Evolutionary conservation across 805 yeast genomes (phyloP).

Genomic region (Saccharomycopsis babjevae): DNA sequence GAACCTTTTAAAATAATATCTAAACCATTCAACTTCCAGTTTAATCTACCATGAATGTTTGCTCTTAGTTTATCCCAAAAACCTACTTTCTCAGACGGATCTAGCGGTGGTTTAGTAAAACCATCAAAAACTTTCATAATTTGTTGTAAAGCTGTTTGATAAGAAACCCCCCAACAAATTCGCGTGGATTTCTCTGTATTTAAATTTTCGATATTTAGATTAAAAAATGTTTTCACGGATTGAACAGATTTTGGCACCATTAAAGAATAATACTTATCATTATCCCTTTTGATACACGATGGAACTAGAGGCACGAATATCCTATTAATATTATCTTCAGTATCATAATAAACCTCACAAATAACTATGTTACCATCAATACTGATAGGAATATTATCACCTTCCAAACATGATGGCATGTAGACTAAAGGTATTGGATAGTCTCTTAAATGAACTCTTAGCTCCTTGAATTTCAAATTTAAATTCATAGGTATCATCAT

Average conservation of each 20-base stretch:
- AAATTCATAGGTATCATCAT: conserved; percentile 55
- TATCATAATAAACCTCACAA: conserved; percentile 49
- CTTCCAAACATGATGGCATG: conserved; percentile 14
- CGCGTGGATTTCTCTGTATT: conserved; percentile 49
- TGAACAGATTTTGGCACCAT: conserved; percentile 68
- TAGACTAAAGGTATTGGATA: conserved; percentile 77
- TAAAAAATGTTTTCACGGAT: conserved; percentile 61
- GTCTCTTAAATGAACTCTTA: conserved; percentile 67
- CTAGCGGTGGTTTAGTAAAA: conserved; percentile 83
- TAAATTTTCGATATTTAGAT: conserved; percentile 40
- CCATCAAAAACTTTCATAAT: conserved; percentile 68
- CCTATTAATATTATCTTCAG: conserved; percentile 45
- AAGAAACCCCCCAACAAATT: conserved; percentile 77
- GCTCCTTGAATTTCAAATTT: conserved; percentile 47
- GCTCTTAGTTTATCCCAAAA: conserved; percentile 86
- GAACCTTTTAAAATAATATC: conserved; percentile 64
- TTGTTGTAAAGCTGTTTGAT: conserved; percentile 77
- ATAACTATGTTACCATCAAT: conserved; percentile 58
- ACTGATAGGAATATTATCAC: conserved; percentile 19
- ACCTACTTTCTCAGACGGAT: conserved; percentile 76
- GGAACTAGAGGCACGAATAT: conserved; percentile 55
- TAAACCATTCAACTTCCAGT: conserved; percentile 42
- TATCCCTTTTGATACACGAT: conserved; percentile 27
- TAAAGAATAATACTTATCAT: conserved; percentile 40
- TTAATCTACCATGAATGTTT: conserved; percentile 62